Conservation (phyloP, 768 basidiomycete genomes). For the Suillus hirtellus region DNA sequence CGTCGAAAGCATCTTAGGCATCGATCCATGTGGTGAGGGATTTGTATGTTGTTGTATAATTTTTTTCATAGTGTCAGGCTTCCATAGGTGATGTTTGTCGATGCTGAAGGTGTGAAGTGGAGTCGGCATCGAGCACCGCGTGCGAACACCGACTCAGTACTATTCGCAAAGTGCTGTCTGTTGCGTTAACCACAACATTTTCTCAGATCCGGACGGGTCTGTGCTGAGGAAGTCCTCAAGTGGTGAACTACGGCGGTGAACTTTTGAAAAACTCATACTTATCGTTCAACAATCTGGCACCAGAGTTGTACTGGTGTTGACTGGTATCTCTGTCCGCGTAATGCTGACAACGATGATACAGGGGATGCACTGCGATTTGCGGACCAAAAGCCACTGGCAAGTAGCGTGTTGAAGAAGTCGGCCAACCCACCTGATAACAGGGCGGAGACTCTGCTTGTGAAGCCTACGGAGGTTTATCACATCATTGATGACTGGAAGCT, state of each 20-base stretch:
- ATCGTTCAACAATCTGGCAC: no score
- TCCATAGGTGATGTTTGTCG: not conserved
- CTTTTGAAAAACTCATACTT: no score
- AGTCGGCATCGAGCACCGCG: no score
- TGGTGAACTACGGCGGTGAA: no score
- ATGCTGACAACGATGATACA: not conserved
- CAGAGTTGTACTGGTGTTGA: no score
- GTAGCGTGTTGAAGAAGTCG: not conserved
- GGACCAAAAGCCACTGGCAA: not conserved
- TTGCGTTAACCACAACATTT: no score
- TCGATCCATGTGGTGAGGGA: constrained; percentile 7
- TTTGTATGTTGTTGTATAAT: not conserved
- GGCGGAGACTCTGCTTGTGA: not conserved
- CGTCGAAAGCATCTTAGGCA: constrained; percentile 17
- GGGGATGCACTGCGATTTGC: not conserved
- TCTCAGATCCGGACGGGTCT: no score
- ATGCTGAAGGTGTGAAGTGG: no score
- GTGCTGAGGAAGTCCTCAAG: no score
- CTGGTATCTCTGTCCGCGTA: not conserved
- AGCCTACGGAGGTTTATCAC: not conserved
- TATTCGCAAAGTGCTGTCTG: no score
- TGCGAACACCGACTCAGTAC: no score
- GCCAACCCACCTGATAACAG: not conserved
- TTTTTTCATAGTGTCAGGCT: not conserved
- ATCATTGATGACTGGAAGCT: not conserved